Base-by-base conservation (phyloP, 2,329 filamentous ascomycete species). In the Fusarium austroafricanum region DNA sequence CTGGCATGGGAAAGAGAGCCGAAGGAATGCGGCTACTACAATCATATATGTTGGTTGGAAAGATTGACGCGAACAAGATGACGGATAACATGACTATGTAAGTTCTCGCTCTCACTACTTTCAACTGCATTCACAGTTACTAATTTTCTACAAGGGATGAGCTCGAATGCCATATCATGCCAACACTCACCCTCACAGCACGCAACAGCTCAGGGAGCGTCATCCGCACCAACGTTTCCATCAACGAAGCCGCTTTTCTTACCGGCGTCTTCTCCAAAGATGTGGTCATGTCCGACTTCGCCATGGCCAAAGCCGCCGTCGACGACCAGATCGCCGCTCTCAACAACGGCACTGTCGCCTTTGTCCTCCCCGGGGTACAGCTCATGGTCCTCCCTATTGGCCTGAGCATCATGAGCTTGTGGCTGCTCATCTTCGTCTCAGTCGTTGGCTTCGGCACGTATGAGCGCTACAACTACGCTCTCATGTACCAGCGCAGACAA, bases 321-420 rank as follows among this genome's bases (percentile, higher is more conserved):
- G 78, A 85, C 60, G 76, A 82, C 5, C 79, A 84, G 20, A 76
- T 84, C 1, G 77, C 74, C 1, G 78, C 76, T 6, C 78, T 89
- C 23, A 72, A 73, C 49, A 85, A 86, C 71, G 83, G 83, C 66
- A 85, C 83, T 15, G 82, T 86, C 12, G 87, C 89, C 2, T 93
- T 93, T 69, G 82, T 92, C 15, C 80, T 94, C 2, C 91, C 91
- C 0, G 91, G 91, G 43, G 84, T 87, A 38, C 84, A 87, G 62
- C 83, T 93, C 54, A 82, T 91, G 71, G 87, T 93, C 62, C 89
- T 92, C 77, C 91, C 91, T 10, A 81, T 90, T 29, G 91, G 91
- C 18, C 80, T 90, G n/a, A 80, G 92, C 68, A 83, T 94, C 71
- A 90, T 87, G 4, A 80, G 84, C 38, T 73, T 85, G 14, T 94